Percentiles rank a stretch among this genome's conserved stretches.
These are phyloP conservation scores for Baorangia bicolor DNA, from an alignment of 768 basidiomycete species.

Conservation along the genomic window DNA sequence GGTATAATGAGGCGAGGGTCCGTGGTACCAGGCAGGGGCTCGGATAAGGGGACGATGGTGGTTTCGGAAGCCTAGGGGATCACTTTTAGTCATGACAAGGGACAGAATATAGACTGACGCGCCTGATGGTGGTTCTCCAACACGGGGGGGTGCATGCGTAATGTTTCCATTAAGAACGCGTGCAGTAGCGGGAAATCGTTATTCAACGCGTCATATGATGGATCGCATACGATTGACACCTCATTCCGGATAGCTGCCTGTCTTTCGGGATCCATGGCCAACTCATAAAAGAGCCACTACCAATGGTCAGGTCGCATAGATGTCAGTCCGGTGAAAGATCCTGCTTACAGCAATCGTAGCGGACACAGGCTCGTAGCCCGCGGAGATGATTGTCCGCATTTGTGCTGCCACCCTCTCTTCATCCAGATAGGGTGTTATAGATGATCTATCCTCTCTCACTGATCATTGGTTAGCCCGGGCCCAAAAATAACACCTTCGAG, in stretches of 20 bases:
- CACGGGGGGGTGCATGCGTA: constrained; percentile 61
- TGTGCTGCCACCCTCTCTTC: constrained; percentile 56
- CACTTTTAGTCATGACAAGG: constrained; percentile 3
- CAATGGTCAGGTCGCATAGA: constrained; percentile 5
- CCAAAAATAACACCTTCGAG: not conserved
- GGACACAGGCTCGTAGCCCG: constrained; percentile 46
- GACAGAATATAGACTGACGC: not conserved
- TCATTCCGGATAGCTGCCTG: constrained; percentile 61
- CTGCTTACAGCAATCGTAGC: constrained; percentile 34
- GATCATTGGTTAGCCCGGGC: constrained; percentile 2
- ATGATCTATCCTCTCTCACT: constrained; percentile 46
- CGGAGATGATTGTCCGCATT: constrained; percentile 63
- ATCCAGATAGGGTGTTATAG: constrained; percentile 38
- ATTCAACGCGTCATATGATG: constrained; percentile 52
- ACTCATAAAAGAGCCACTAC: constrained; percentile 67
- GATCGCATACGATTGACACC: constrained; percentile 42
- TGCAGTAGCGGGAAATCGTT: constrained; percentile 54
- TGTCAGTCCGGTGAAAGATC: not conserved
- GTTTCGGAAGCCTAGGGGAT: constrained; percentile 47
- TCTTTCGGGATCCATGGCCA: constrained; percentile 48
- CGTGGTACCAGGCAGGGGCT: constrained; percentile 46
- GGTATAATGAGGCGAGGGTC: constrained; percentile 48
- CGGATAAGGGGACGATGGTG: constrained; percentile 52
- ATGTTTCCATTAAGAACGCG: constrained; percentile 58
- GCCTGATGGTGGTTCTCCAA: constrained; percentile 67